These are phyloP conservation scores for Solanum verrucosum DNA, from an alignment of 257 asterid genomes.

Conservation along the genomic window DNA sequence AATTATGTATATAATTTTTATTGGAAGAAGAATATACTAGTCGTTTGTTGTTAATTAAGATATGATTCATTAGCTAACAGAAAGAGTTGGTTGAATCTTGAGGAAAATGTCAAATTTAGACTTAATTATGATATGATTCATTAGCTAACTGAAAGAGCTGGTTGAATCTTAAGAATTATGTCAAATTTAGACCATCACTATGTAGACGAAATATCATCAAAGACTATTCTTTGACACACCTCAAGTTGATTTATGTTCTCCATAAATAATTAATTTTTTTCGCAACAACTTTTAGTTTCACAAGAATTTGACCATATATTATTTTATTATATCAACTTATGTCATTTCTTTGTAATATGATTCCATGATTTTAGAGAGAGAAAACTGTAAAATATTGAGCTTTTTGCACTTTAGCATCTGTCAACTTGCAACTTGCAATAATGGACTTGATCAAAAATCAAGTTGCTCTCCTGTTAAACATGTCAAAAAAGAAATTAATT, in stretches of 20 bases:
- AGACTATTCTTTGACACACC: neutral
- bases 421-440: neutral
- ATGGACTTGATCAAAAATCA: neutral
- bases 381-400: neutral
- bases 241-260: neutral
- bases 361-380: neutral
- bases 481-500: neutral
- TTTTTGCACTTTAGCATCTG: neutral
- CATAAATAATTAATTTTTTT: neutral
- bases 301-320: neutral
- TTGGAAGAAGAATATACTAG: neutral
- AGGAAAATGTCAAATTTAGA: neutral
- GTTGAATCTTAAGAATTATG: neutral
- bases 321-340: neutral
- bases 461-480: neutral
- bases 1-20: neutral
- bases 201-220: neutral
- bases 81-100: neutral
- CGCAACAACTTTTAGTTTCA: neutral
- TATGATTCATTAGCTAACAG: too few relatives aligned
- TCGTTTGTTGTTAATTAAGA: neutral
- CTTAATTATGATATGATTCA: neutral
- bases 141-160: neutral
- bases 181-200: neutral
- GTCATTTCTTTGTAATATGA: neutral